Base-by-base conservation (phyloP, 805 yeast genomes). In the Lachancea thermotolerans region DNA sequence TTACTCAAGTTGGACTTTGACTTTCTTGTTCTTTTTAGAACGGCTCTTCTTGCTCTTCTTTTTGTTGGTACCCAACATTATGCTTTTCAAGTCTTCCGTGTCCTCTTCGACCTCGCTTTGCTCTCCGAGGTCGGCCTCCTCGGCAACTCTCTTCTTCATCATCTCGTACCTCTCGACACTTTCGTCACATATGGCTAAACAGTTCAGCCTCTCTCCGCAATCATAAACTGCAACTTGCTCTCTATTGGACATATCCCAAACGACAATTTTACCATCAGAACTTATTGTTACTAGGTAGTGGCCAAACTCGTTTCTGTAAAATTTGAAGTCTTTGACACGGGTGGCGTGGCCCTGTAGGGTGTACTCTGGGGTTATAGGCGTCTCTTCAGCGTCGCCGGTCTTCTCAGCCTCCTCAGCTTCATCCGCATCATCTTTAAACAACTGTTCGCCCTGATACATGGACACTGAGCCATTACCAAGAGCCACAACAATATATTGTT, bases 161-260 rank as follows among this genome's bases (percentile, higher is more conserved):
- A 85, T 77, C 2, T 72, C 79, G 15, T 74, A 64, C 60, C 82
- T 82, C 62, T 93, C 98, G 32, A 91, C 76, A 8, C 72, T 64
- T 59, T 91, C 99, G 34, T 83, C 79, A 42, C 85, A 78, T 2
- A 85, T 74, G 11, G 82, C 75, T 17, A 89, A 81, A 67, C 96
- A 91, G 63, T 87, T 91, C 50, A 93, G 74, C 58, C 99, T 75
- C 66, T 93, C 98, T 10, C 95, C 95, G 16, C 91, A 77, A 51
- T 82, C 87, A 62, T 89, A 91, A 2, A 88, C 93, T 0, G 96
- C 97, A 18, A 89, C 75, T 63, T 89, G 95, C 56, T 86, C 95
- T 55, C 75, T 73, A 2, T 69, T 57, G 1, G 67, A 60, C 59
- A 82, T 67, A 60, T 90, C 84, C 96, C 97, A 91, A 2, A 91